Percentiles rank a stretch among this genome's conserved stretches.
These are phyloP conservation scores for Hansenula lynferdii DNA, from an alignment of 1,139 yeast genomes.

Conservation along the genomic window DNA sequence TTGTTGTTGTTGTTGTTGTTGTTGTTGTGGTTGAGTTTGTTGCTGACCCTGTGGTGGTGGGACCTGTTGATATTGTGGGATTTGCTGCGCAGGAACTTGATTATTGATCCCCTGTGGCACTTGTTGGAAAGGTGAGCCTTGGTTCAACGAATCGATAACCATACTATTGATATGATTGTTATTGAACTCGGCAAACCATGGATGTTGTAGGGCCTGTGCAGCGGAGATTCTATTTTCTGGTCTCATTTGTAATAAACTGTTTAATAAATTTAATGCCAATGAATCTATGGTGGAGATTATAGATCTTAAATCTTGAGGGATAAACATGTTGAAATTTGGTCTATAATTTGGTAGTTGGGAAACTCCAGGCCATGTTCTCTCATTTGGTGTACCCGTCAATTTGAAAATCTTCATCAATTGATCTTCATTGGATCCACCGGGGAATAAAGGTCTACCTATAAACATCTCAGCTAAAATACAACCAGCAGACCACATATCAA, in stretches of 20 bases:
- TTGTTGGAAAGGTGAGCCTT: conserved; percentile 3
- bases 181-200: conserved; percentile 85
- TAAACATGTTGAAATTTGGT: conserved; percentile 69
- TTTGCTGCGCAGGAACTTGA: background rate
- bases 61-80: conserved; percentile 11
- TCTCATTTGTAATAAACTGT: conserved; percentile 77
- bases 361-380: conserved; percentile 94
- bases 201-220: conserved; percentile 87
- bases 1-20: conserved; percentile 16
- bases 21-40: conserved; percentile 14
- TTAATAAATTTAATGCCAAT: conserved; percentile 73
- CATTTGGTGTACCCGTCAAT: conserved; percentile 95
- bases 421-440: conserved; percentile 95
- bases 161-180: conserved; percentile 7
- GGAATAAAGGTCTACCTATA: conserved; percentile 95
- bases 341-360: conserved; percentile 82
- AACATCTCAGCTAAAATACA: conserved; percentile 98
- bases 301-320: conserved; percentile 78
- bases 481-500: conserved; percentile 99
- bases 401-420: conserved; percentile 86
- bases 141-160: background rate
- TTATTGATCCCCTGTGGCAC: conserved; percentile 3
- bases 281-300: conserved; percentile 77
- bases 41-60: conserved; percentile 12
- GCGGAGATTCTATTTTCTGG: conserved; percentile 93